These are phyloP conservation scores for Phytophthora pseudosyringae DNA, from an alignment of 352 stramenopile species.

Conservation along the genomic window DNA sequence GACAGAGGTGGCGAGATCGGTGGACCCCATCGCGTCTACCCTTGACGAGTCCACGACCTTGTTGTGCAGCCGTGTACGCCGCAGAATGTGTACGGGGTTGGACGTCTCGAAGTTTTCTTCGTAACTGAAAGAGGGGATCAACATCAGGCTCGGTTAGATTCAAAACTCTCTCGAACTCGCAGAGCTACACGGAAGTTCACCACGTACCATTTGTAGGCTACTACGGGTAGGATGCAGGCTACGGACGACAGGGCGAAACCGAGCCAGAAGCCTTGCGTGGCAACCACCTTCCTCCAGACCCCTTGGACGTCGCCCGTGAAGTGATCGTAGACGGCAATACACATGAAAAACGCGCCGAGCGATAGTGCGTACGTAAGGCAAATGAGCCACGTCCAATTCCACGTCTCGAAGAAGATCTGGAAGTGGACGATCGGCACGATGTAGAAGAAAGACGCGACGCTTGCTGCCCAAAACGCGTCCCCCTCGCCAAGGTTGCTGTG, in stretches of 20 bases:
- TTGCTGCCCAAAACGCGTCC: slow-evolving; percentile 83
- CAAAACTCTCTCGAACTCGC: too few relatives aligned
- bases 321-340: slow-evolving; percentile 63
- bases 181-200: not conserved
- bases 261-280: slow-evolving; percentile 64
- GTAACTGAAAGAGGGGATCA: slow-evolving; percentile 40
- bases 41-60: slow-evolving; percentile 73
- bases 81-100: slow-evolving; percentile 79
- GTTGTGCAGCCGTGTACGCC: slow-evolving; percentile 71
- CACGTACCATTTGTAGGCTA: slow-evolving; percentile 77
- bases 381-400: slow-evolving; percentile 74
- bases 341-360: slow-evolving; percentile 54
- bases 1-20: slow-evolving; percentile 23
- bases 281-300: slow-evolving; percentile 43
- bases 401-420: slow-evolving; percentile 82
- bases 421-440: slow-evolving; percentile 94
- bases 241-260: slow-evolving; percentile 52
- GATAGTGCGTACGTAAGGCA: slow-evolving; percentile 53
- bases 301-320: slow-evolving; percentile 55
- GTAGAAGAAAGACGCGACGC: slow-evolving; percentile 93
- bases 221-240: slow-evolving; percentile 59
- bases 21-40: slow-evolving; percentile 24
- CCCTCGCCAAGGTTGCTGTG: slow-evolving; percentile 51
- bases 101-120: slow-evolving; percentile 78
- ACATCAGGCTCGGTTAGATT: not conserved